Conservation (phyloP, 2,329 filamentous ascomycete species). For the Xylaria sp. region DNA sequence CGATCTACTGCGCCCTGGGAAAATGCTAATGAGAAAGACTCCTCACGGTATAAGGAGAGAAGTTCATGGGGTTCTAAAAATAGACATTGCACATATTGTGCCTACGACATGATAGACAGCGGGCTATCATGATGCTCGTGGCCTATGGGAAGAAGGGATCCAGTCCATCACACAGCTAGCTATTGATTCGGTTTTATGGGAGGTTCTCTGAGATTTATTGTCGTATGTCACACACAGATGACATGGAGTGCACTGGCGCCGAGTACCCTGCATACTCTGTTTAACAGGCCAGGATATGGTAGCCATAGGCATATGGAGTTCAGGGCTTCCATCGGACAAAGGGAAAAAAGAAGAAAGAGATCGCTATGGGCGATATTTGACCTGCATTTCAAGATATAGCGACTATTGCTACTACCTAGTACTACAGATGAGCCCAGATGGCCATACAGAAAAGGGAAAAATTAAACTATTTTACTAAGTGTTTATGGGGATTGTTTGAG, state of each 20-base stretch:
- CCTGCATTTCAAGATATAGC: neutral
- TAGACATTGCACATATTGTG: neutral
- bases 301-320: neutral
- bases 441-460: neutral
- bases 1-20: neutral
- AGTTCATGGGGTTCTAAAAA: neutral
- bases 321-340: neutral
- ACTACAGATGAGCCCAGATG: neutral
- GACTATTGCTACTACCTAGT: neutral
- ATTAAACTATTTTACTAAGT: constrained; percentile 1
- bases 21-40: neutral
- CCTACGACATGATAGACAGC: neutral
- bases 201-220: neutral
- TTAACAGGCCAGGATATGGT: neutral
- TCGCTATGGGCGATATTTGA: neutral
- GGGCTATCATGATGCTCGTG: neutral
- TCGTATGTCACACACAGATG: neutral
- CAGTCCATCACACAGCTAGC: neutral
- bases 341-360: neutral
- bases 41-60: neutral
- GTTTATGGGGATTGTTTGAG: neutral
- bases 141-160: neutral
- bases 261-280: neutral
- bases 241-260: neutral
- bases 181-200: neutral